A percentile compares a stretch with the other conserved stretches of the same genome.
Evolutionary conservation across 2,329 filamentous ascomycete species (phyloP).

Genomic region (Cladosporium sp.): DNA sequence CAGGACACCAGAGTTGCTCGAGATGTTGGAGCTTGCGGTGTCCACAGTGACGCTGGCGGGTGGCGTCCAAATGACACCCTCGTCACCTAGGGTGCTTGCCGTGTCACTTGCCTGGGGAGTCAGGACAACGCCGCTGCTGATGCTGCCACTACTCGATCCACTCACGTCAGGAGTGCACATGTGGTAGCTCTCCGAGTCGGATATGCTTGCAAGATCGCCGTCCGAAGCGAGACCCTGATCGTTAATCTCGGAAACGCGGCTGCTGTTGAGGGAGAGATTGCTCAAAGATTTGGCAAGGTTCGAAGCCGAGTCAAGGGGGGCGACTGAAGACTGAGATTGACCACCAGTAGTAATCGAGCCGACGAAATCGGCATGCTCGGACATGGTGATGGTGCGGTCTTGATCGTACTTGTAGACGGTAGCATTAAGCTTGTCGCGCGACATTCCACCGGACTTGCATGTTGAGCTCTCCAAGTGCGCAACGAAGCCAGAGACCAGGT

Average conservation of each 20-base stretch:
- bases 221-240: background rate
- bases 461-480: constrained; percentile 16
- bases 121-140: background rate
- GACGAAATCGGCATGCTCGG: background rate
- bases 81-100: background rate
- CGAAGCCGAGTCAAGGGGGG: background rate
- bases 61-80: background rate
- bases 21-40: background rate
- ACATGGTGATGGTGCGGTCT: constrained; percentile 15
- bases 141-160: background rate
- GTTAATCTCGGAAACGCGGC: background rate
- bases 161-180: background rate
- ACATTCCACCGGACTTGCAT: constrained; percentile 20
- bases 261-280: no score
- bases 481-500: constrained; percentile 12
- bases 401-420: constrained; percentile 16
- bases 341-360: background rate
- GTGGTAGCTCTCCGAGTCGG: background rate
- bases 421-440: constrained; percentile 16
- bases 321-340: background rate
- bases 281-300: background rate
- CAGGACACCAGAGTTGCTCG: background rate
- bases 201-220: background rate
- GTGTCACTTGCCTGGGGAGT: background rate
- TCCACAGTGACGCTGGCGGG: background rate